Base-by-base conservation (phyloP, 2,329 filamentous ascomycete species). In the Diaporthe aspalathi region DNA sequence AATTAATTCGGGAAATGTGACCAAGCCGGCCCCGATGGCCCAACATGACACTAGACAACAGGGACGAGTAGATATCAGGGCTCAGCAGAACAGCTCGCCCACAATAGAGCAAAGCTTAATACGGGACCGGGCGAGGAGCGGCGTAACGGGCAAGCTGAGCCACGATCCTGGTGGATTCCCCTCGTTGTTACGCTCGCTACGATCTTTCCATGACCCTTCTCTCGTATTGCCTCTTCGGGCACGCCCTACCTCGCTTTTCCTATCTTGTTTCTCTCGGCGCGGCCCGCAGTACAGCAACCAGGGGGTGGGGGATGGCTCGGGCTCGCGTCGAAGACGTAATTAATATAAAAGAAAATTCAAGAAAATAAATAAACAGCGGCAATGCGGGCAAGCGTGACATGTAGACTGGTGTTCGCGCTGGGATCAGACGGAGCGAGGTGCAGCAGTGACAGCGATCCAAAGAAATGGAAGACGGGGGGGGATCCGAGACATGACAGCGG, bases 121-220 rank as follows among this genome's bases (percentile, higher is more conserved):
- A 63, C 43, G 27, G 40, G 50, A n/a, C 53, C 43, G 40, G 16
- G 29, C 29, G n/a, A 22, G 7, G 20, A 12, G 29, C 32, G 38
- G 24, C 45, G 40, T 52, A 57, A 38, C 35, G 40, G 66, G 17
- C 66, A 52, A 20, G 66, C 66, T 56, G 66, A 54, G 66, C 66
- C 66, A 68, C 67, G 32, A 43, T 52, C n/a, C 17, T 52, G 29
- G 67, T 60, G 67, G 67, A 50, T 49, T 32, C 40, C 32, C 40
- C 22, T 5, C 14, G n/a, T 50, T 50, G 43, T 63, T 38, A 27
- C 45, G 40, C 24, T 49, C 43, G 16, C n/a, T 65, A 27, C 29
- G 27, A 27, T 43, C 45, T n/a, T 40, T 45, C 53, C 45, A 11
- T 12, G 17, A 35, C 52, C 67, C 12, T 38, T 45, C 38, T 40